Evolutionary conservation across 495 filamentous ascomycete species (phyloP), one percentile per base, ranked within the genome.

Genomic region (Schizothecium vesticola): DNA sequence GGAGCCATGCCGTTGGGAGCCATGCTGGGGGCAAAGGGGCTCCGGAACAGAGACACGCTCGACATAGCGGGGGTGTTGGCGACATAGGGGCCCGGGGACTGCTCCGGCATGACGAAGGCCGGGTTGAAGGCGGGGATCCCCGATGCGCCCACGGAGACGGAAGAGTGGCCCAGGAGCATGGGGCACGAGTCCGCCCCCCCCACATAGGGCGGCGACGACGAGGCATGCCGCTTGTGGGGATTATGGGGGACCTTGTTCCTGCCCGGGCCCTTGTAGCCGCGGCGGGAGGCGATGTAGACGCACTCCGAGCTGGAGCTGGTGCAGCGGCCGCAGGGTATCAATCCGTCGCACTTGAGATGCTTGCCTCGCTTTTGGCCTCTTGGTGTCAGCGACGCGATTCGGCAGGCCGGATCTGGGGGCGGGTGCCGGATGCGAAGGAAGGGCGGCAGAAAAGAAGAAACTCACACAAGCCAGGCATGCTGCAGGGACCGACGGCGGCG

Each of bases 301-400:
- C 83, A 85, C 68, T 83, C 80, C 22, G 73, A 65, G 63, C 76
- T 77, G 58, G 79, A 79, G 60, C 72, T 65, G 16, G 70, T 72
- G 68, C 83, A 85, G 22, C 83, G 83, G 61, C 75, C 72, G 72
- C 83, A 85, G 24, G 82, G 82, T 56, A 67, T 79, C 23, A 69
- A 67, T 25, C 83, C 83, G 66, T 84, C 80, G 70, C 83, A 85
- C 69, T 83, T 85, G 65, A 85, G 76, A 71, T 85, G 83, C 68
- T 85, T 85, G 67, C 61, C 72, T 59, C 83, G 79, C 82, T 84
- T 72, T 66, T 68, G 33, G 33, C 59, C 31, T 33, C 12, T 25
- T 12, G 25, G 26, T 60, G 69, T 74, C 67, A 71, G 67, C 67
- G 3, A 51, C 26, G 25, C 65, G 22, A 51, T 21, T 66, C 43